A percentile compares a stretch with the other conserved stretches of the same genome.
phyloP scores from a whole-genome alignment of 805 yeast genomes.

The Cyberlindnera amylophila region DNA sequence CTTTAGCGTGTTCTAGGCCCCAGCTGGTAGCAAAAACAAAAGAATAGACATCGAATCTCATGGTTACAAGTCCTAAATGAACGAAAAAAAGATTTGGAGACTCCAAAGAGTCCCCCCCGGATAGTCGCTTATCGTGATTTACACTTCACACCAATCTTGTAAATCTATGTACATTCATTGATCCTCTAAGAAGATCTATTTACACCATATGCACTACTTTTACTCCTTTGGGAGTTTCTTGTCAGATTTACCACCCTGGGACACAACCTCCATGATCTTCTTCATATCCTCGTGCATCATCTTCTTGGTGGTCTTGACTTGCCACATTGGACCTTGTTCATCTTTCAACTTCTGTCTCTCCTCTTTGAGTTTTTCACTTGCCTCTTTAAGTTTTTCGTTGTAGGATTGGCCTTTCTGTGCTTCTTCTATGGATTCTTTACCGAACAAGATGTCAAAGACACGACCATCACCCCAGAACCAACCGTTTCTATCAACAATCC shows the following conservation, averaged over 20 bases:
- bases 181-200: no score
- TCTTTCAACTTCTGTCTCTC: slow-evolving; percentile 21
- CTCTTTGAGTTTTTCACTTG: slow-evolving; percentile 18
- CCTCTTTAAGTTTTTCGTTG: slow-evolving; percentile 22
- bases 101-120: no score
- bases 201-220: background rate
- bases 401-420: slow-evolving; percentile 46
- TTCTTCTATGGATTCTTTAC: slow-evolving; percentile 70
- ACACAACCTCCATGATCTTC: slow-evolving; percentile 18
- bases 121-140: no score
- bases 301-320: slow-evolving; percentile 19
- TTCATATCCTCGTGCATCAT: slow-evolving; percentile 21
- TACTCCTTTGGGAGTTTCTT: slow-evolving; percentile 8
- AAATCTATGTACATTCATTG: no score
- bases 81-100: no score
- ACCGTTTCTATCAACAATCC: slow-evolving; percentile 78
- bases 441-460: slow-evolving; percentile 76
- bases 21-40: no score
- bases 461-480: slow-evolving; percentile 94
- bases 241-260: slow-evolving; percentile 1
- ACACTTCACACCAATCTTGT: no score
- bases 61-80: no score
- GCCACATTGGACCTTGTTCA: slow-evolving; percentile 24
- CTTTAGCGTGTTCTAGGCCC: no score
- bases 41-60: no score